phyloP scores from a whole-genome alignment of 2,329 filamentous ascomycete genomes.

The Colletotrichum plurivorum region DNA sequence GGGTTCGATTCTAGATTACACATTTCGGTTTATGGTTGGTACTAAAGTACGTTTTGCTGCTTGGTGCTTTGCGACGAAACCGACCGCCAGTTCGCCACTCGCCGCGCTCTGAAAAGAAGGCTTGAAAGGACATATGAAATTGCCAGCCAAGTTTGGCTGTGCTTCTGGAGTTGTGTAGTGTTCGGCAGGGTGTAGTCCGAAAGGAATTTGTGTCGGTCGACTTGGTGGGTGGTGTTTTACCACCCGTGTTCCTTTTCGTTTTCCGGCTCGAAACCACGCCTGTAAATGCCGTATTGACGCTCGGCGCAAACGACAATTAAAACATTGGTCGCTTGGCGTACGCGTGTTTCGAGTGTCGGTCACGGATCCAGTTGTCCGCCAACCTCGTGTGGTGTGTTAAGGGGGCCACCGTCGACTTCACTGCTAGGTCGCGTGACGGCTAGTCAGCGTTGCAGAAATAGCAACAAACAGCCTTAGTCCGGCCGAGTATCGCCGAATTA shows the following conservation, averaged over 20 bases:
- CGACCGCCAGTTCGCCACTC: conserved; percentile 28
- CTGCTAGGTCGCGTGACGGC: conserved; percentile 10
- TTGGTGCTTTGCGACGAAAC: conserved; percentile 26
- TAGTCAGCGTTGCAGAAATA: conserved; percentile 23
- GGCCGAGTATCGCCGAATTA: conserved; percentile 26
- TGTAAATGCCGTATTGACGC: conserved; percentile 20
- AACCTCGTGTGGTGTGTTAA: conserved; percentile 6
- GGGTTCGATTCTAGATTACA: conserved; percentile 48
- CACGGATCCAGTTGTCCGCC: neutral
- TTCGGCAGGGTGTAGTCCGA: neutral
- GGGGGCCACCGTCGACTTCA: neutral
- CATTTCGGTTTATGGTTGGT: conserved; percentile 51
- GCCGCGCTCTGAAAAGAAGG: conserved; percentile 36
- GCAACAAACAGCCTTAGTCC: conserved; percentile 21
- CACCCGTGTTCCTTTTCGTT: neutral
- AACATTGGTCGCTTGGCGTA: conserved; percentile 3
- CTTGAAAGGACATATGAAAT: conserved; percentile 41
- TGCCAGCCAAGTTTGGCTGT: conserved; percentile 19
- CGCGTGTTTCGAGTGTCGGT: conserved; percentile 5
- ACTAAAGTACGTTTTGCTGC: conserved; percentile 40
- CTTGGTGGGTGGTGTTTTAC: neutral
- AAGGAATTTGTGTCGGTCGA: neutral
- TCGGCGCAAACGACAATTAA: neutral
- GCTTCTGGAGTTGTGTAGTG: conserved; percentile 8
- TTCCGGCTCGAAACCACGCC: neutral